These are phyloP conservation scores for Penstemon barbatus DNA, from an alignment of 257 asterid species.

Conservation along the genomic window DNA sequence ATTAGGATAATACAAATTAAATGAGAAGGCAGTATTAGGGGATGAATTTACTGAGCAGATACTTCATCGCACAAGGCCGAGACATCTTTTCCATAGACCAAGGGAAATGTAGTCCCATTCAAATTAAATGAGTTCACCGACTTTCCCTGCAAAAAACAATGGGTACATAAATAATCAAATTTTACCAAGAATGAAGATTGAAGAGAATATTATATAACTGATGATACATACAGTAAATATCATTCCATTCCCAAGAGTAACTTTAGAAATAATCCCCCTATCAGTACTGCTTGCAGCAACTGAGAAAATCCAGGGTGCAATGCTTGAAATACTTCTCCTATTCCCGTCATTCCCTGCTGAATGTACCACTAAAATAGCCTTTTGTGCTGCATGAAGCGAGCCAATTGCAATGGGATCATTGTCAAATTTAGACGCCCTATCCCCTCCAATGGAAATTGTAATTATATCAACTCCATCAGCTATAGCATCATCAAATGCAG, in stretches of 20 bases:
- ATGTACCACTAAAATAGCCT: slow-evolving; percentile 21
- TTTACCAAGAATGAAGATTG: background rate
- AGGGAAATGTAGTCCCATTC: slow-evolving; percentile 18
- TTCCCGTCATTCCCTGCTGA: slow-evolving; percentile 23
- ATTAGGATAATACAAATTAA: too few species aligned
- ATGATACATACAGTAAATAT: slow-evolving; percentile 14
- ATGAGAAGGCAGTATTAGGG: background rate
- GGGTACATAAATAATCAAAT: background rate
- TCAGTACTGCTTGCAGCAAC: slow-evolving; percentile 36
- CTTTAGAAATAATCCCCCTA: slow-evolving; percentile 27
- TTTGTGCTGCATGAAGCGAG: slow-evolving; percentile 26
- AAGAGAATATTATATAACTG: background rate
- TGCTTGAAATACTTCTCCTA: background rate
- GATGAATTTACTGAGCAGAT: slow-evolving; percentile 7
- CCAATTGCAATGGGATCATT: slow-evolving; percentile 30
- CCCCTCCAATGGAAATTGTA: slow-evolving; percentile 31
- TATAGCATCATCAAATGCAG: slow-evolving; percentile 53
- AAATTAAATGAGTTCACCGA: slow-evolving; percentile 30
- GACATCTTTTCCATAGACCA: slow-evolving; percentile 26
- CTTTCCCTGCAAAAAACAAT: slow-evolving; percentile 28
- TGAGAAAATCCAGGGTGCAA: slow-evolving; percentile 32
- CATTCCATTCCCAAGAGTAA: slow-evolving; percentile 32
- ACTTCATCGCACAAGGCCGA: background rate
- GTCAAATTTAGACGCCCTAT: background rate
- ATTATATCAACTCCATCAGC: slow-evolving; percentile 54